phyloP scores from a whole-genome alignment of 2,329 filamentous ascomycete species.

The Diaporthe batatas region DNA sequence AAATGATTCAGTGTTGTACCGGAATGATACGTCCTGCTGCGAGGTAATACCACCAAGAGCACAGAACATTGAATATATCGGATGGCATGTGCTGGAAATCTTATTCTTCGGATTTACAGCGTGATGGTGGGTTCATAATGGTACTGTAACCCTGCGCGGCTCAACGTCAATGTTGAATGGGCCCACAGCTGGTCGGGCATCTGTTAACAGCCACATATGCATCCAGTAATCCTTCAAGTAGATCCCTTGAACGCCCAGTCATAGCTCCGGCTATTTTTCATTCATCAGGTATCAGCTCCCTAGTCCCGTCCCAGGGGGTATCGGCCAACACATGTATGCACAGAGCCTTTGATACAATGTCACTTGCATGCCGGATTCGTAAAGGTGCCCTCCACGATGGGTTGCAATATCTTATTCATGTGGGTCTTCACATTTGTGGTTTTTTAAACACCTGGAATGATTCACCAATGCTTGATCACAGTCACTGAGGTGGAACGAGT shows the following conservation, averaged over 20 bases:
- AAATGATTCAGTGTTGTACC: conserved; percentile 32
- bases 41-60: neutral
- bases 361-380: neutral
- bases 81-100: neutral
- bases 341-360: neutral
- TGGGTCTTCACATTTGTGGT: neutral
- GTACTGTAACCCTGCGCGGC: neutral
- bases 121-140: neutral
- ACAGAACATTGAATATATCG: neutral
- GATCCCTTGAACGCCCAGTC: neutral
- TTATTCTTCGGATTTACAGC: neutral
- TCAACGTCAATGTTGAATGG: neutral
- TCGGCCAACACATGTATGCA: neutral
- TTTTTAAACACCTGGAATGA: neutral
- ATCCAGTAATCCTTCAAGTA: neutral
- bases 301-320: neutral
- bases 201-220: neutral
- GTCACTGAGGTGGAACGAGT: neutral
- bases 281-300: neutral
- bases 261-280: neutral
- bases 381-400: conserved; percentile 2
- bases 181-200: too few relatives aligned
- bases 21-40: neutral
- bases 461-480: conserved; percentile 13
- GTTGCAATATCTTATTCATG: neutral